A percentile compares a stretch with the other conserved stretches of the same genome.
Evolutionary conservation across 768 basidiomycete genomes (phyloP).

Genomic region (Leccinum truebloodii): DNA sequence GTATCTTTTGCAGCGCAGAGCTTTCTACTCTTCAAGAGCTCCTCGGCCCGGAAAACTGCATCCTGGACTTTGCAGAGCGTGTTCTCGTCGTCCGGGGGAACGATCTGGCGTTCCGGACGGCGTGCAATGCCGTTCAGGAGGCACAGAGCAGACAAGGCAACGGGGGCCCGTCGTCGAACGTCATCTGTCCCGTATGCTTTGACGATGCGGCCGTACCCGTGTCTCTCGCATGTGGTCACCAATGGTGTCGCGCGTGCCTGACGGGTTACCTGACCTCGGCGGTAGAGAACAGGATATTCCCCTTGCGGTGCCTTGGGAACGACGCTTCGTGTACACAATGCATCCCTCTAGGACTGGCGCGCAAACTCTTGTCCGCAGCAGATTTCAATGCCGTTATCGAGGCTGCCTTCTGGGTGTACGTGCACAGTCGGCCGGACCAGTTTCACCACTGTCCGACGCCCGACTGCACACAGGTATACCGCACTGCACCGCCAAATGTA

Average conservation of each 20-base stretch:
- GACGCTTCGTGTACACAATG: constrained; percentile 55
- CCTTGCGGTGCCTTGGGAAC: constrained; percentile 70
- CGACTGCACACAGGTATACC: constrained; percentile 76
- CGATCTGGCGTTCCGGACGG: constrained; percentile 34
- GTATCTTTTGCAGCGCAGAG: constrained; percentile 47
- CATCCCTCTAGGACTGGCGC: constrained; percentile 57
- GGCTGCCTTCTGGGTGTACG: constrained; percentile 61
- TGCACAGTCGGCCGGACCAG: constrained; percentile 59
- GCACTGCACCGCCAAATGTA: constrained; percentile 48
- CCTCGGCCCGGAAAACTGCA: constrained; percentile 59
- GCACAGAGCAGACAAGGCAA: constrained; percentile 36
- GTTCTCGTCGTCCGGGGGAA: constrained; percentile 57
- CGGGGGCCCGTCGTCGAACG: constrained; percentile 17
- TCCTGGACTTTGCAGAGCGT: constrained; percentile 44
- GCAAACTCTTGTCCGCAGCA: constrained; percentile 46
- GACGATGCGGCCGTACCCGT: constrained; percentile 52
- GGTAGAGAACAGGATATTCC: constrained; percentile 60
- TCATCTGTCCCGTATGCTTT: constrained; percentile 71
- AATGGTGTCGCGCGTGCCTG: constrained; percentile 67
- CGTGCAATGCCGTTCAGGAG: constrained; percentile 44
- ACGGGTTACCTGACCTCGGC: constrained; percentile 57
- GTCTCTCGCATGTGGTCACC: constrained; percentile 62
- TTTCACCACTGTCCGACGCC: constrained; percentile 79
- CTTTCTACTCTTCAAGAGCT: constrained; percentile 46
- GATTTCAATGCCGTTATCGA: constrained; percentile 59